Conservation (phyloP, 75 land plant species). For the Ceratopteris richardii region DNA sequence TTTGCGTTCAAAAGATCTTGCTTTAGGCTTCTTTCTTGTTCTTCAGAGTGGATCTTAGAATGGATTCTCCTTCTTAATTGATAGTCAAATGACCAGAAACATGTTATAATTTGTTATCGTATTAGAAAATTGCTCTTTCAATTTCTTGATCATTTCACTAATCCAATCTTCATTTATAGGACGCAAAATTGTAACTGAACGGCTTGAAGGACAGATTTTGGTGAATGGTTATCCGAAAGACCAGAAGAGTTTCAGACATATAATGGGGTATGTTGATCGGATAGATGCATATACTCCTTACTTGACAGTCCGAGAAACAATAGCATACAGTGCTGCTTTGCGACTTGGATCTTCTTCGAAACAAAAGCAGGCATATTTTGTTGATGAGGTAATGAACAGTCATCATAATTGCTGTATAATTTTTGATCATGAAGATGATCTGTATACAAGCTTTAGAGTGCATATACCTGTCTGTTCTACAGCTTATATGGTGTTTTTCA, state of each 20-base stretch:
- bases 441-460: too few relatives aligned
- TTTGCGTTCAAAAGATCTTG: too few relatives aligned
- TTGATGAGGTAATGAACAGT: slow-evolving; percentile 17
- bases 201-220: slow-evolving; percentile 23
- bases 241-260: slow-evolving; percentile 17
- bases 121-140: too few relatives aligned
- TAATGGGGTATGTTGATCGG: slow-evolving; percentile 24
- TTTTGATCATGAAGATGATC: background rate
- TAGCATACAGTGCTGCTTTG: slow-evolving; percentile 18
- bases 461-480: too few relatives aligned
- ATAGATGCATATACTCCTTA: slow-evolving; percentile 18
- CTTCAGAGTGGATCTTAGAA: too few relatives aligned
- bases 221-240: slow-evolving; percentile 22
- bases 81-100: too few relatives aligned
- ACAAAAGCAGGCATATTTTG: slow-evolving; percentile 12
- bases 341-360: slow-evolving; percentile 11
- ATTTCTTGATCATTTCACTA: too few relatives aligned
- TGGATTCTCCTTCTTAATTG: too few relatives aligned
- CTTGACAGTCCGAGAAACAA: slow-evolving; percentile 23
- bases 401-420: background rate
- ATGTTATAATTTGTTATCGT: too few relatives aligned
- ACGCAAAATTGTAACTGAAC: slow-evolving; percentile 16
- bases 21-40: too few relatives aligned
- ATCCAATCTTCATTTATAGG: too few relatives aligned
- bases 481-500: too few relatives aligned